Conservation (phyloP, 371 early-diverging fungal species). For the Actinomortierella ambigua region DNA sequence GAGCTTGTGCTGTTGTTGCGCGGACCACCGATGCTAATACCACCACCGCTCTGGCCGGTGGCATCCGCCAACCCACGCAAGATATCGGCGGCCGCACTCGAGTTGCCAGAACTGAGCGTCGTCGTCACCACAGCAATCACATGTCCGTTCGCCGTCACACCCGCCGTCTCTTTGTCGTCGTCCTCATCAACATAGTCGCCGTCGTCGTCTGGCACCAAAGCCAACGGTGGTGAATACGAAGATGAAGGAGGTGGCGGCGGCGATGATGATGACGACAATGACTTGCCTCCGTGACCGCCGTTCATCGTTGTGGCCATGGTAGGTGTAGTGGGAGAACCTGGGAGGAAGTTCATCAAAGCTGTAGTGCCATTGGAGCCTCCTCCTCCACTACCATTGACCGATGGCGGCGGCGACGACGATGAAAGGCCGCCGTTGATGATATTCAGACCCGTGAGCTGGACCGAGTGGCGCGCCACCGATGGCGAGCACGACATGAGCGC, state of each 20-base stretch:
- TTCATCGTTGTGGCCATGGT: too few relatives aligned
- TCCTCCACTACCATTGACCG: conserved; percentile 19
- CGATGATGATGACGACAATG: too few relatives aligned
- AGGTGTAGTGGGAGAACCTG: too few relatives aligned
- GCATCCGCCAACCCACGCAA: conserved; percentile 22
- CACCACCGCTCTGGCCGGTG: conserved; percentile 2
- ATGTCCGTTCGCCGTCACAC: conserved; percentile 4
- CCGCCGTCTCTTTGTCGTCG: too few relatives aligned
- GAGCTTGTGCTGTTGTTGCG: conserved; percentile 38
- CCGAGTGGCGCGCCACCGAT: conserved; percentile 24
- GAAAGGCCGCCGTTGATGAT: too few relatives aligned
- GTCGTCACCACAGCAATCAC: too few relatives aligned
- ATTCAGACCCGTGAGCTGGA: conserved; percentile 6
- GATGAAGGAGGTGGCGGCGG: too few relatives aligned
- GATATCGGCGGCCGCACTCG: conserved; percentile 36
- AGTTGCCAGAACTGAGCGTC: background rate
- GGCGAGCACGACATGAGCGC: conserved; percentile 10
- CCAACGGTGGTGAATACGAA: conserved; percentile 8
- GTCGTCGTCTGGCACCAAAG: background rate
- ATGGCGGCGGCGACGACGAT: too few relatives aligned
- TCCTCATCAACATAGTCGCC: too few relatives aligned
- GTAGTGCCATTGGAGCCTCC: too few relatives aligned
- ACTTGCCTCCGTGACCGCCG: too few relatives aligned
- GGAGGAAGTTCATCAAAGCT: too few relatives aligned
- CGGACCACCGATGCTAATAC: conserved; percentile 18